Evolutionary conservation across 345 rosid species (phyloP), one percentile per base, ranked within the genome.

Genomic region (Eucalyptus fibrosa): DNA sequence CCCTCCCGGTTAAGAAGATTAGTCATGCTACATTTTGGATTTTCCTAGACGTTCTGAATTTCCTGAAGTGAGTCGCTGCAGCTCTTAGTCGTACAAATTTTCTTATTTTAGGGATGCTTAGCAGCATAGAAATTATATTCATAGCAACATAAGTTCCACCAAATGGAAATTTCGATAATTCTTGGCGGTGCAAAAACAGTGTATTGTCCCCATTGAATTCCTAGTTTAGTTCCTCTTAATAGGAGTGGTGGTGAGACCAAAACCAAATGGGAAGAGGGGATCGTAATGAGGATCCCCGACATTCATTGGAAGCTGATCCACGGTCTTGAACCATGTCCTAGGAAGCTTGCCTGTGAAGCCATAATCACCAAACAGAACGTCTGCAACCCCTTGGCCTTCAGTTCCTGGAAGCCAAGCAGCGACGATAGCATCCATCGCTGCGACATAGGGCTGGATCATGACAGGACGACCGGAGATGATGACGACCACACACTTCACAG

Each of bases 351-450:
- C 98, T 0, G 94, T 93, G 89, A 96, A 95, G 13, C 95, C 95
- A 80, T 93, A 92, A 65, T 95, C 96, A 37, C 97, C 98, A 89
- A 96, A 96, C 89, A 95, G 89, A 80, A 94, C 95, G 91, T 94
- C 99, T 11, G 97, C 90, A 44, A 96, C 93, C 7, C 97, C 99
- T 87, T 94, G 93, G 34, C 97, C 97, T 93, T 96, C 99, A 19
- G 92, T 93, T 87, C 96, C 98, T 2, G 96, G 98, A 23, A 96
- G 94, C 99, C 97, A 95, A 26, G 98, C 99, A 7, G 96, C 96
- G 12, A 94, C 95, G 24, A 95, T 90, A 86, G 95, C 97, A 51
- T 92, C 95, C 17, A 93, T 91, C 23, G 17, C 5, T 50, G 88
- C 67, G 9, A 94, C 65, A 86, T 94, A 93, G 18, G 96, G 96